Conservation (phyloP, 306 rosid species). For the Fragaria iinumae region DNA sequence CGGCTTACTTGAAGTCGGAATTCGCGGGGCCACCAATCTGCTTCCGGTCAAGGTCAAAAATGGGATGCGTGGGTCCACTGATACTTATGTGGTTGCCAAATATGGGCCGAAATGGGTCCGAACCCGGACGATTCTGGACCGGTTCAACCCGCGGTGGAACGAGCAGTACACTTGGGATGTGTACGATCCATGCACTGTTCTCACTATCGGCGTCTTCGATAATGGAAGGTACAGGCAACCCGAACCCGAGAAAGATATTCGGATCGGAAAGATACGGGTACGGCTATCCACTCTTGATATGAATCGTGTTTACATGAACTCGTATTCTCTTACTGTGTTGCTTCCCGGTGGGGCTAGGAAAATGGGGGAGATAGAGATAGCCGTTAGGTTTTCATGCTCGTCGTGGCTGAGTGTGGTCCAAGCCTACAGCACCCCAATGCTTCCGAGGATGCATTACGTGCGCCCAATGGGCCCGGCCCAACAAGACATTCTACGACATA, state of each 20-base stretch:
- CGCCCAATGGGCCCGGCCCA: conserved; percentile 72
- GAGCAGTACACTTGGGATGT: conserved; percentile 93
- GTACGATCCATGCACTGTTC: conserved; percentile 74
- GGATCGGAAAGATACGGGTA: conserved; percentile 67
- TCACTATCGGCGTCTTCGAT: conserved; percentile 73
- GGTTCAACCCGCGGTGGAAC: conserved; percentile 85
- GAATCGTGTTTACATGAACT: conserved; percentile 60
- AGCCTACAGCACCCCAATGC: conserved; percentile 64
- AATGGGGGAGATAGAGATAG: conserved; percentile 88
- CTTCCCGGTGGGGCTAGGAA: conserved; percentile 78
- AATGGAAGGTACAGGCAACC: conserved; percentile 63
- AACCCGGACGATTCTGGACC: conserved; percentile 69
- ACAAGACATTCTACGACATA: conserved; percentile 71
- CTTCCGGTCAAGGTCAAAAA: conserved; percentile 78
- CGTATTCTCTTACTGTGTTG: conserved; percentile 57
- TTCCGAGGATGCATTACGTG: conserved; percentile 85
- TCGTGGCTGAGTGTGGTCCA: conserved; percentile 79
- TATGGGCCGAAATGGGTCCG: conserved; percentile 90
- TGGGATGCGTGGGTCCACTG: conserved; percentile 66
- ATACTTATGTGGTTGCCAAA: conserved; percentile 79
- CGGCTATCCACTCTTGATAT: conserved; percentile 68
- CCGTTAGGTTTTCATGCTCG: conserved; percentile 66
- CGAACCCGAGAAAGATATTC: conserved; percentile 51
- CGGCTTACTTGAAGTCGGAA: conserved; percentile 77
- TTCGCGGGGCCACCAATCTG: conserved; percentile 71